Conservation (phyloP, 176 grass and related monocot genomes). For the Oryza officinalis region DNA sequence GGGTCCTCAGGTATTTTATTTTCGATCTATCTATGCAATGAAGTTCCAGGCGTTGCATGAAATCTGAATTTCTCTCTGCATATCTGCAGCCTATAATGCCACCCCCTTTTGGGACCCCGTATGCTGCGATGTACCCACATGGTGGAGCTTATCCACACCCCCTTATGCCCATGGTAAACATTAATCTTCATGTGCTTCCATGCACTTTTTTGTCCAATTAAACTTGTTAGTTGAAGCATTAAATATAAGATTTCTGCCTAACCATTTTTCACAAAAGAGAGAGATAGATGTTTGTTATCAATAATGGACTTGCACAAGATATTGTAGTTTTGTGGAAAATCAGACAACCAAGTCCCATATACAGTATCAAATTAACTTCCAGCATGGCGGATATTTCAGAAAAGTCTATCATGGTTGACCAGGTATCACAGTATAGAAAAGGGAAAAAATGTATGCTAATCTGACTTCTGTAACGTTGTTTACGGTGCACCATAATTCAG, state of each 20-base stretch:
- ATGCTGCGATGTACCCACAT: constrained; percentile 74
- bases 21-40: constrained; percentile 10
- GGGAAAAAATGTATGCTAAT: neutral
- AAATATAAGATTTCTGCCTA: neutral
- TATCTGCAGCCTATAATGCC: constrained; percentile 72
- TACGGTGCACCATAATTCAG: neutral
- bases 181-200: neutral
- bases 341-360: neutral
- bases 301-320: neutral
- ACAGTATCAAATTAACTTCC: neutral
- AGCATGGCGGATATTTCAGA: neutral
- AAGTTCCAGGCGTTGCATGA: constrained; percentile 11
- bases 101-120: constrained; percentile 68
- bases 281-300: neutral
- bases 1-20: constrained; percentile 75
- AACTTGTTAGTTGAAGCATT: neutral
- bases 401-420: neutral
- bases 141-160: constrained; percentile 71
- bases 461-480: neutral
- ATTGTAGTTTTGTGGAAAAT: constrained; percentile 3
- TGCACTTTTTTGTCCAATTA: constrained; percentile 13
- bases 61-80: constrained; percentile 19
- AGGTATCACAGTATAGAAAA: neutral
- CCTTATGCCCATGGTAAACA: constrained; percentile 66
- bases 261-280: neutral